A percentile compares a stretch with the other conserved stretches of the same genome.
Conservation (phyloP, 2,329 filamentous ascomycete genomes). For the Ophiostoma ulmi region DNA sequence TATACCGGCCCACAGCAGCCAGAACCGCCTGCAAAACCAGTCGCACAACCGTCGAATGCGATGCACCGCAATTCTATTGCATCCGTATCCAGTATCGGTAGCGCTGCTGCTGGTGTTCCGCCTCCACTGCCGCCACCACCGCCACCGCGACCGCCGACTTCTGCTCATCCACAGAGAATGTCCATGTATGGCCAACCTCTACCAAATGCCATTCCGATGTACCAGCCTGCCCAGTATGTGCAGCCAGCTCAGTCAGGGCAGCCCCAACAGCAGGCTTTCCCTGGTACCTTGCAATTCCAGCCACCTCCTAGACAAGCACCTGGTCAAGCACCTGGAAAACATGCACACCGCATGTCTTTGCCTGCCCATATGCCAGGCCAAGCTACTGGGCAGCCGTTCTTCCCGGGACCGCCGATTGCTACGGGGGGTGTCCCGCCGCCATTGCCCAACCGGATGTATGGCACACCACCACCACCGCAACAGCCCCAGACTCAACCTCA, state of each 20-base stretch:
- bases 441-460: slow-evolving; percentile 15
- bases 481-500: not conserved
- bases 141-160: not conserved
- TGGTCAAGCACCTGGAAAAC: not conserved
- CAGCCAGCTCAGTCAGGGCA: not conserved
- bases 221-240: slow-evolving; percentile 4
- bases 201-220: slow-evolving; percentile 1
- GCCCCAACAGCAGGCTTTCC: not conserved
- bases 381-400: slow-evolving; percentile 14
- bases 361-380: slow-evolving; percentile 15
- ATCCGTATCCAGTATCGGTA: not conserved
- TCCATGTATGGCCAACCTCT: slow-evolving; percentile 16
- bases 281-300: not conserved
- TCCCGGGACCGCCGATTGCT: slow-evolving; percentile 9
- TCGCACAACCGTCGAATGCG: slow-evolving; percentile 20
- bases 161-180: slow-evolving; percentile 16
- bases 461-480: not conserved
- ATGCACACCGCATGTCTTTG: slow-evolving; percentile 20
- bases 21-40: slow-evolving; percentile 21
- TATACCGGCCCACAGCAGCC: slow-evolving; percentile 5
- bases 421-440: slow-evolving; percentile 19
- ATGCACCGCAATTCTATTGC: slow-evolving; percentile 22
- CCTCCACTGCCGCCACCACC: slow-evolving; percentile 13
- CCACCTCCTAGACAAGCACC: not conserved
- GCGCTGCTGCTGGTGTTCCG: not conserved